A percentile compares a stretch with the other conserved stretches of the same genome.
phyloP scores from a whole-genome alignment of 495 filamentous ascomycete species.

The Rostrohypoxylon terebratum region DNA sequence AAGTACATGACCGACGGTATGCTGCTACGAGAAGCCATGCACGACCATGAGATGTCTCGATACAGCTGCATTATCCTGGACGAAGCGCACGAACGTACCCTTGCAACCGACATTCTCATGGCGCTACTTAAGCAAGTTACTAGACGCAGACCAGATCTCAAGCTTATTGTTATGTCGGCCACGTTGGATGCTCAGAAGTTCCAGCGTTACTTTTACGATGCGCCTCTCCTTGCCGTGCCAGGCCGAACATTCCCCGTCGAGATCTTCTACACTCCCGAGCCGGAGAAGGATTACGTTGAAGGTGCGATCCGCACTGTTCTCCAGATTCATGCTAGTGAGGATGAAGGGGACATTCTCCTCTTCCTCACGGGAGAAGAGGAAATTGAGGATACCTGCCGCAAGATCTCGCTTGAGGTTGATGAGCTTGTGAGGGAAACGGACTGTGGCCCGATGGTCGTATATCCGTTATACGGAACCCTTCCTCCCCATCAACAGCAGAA shows the following conservation, averaged over 20 bases:
- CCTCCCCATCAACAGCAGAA: conserved; percentile 92
- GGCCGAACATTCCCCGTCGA: conserved; percentile 97
- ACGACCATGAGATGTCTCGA: conserved; percentile 87
- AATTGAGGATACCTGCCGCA: conserved; percentile 94
- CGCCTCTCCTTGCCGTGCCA: conserved; percentile 92
- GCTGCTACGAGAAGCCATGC: conserved; percentile 97
- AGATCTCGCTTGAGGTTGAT: conserved; percentile 89
- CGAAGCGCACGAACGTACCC: conserved; percentile 95
- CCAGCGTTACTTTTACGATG: conserved; percentile 96
- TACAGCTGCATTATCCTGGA: conserved; percentile 99
- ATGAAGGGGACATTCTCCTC: conserved; percentile 92
- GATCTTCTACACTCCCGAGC: conserved; percentile 97
- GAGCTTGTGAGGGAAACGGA: conserved; percentile 91
- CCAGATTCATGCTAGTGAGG: conserved; percentile 93
- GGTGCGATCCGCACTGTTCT: conserved; percentile 93
- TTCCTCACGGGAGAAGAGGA: conserved; percentile 99
- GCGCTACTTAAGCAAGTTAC: conserved; percentile 90
- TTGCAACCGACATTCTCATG: conserved; percentile 97
- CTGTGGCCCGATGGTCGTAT: conserved; percentile 88
- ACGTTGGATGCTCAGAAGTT: conserved; percentile 98
- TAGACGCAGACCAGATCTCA: conserved; percentile 81
- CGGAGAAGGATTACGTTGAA: conserved; percentile 96
- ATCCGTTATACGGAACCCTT: conserved; percentile 93
- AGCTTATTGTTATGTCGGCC: conserved; percentile 98
- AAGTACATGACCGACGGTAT: conserved; percentile 99